Percentiles rank a stretch among this genome's conserved stretches.
These are phyloP conservation scores for Aspergillus udagawae DNA, from an alignment of 2,329 filamentous ascomycete species.

Conservation along the genomic window DNA sequence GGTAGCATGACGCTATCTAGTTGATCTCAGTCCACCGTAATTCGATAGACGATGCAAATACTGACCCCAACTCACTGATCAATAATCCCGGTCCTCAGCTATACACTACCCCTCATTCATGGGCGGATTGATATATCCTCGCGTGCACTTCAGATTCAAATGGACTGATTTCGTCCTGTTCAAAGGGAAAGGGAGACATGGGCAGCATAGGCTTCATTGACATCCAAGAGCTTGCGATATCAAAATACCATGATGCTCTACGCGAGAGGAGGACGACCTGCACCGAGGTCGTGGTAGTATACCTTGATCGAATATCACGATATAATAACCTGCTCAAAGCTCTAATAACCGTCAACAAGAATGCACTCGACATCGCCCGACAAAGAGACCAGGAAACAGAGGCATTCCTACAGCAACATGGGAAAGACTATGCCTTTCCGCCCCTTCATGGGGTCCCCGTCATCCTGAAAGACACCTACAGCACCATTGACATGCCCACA, in stretches of 20 bases:
- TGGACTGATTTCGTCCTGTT: background rate
- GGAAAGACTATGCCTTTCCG: constrained; percentile 3
- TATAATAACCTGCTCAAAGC: constrained; percentile 57
- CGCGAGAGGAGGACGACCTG: constrained; percentile 52
- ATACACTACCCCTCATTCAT: background rate
- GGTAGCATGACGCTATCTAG: too few relatives aligned
- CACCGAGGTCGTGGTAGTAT: constrained; percentile 51
- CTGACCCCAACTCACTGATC: background rate
- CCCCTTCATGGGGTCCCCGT: constrained; percentile 58
- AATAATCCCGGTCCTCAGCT: background rate
- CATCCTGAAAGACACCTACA: constrained; percentile 62
- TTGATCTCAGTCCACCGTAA: too few relatives aligned
- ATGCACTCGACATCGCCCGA: constrained; percentile 48
- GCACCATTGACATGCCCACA: constrained; percentile 53
- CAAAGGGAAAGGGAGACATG: background rate
- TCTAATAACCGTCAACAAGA: constrained; percentile 51
- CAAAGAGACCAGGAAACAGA: constrained; percentile 40
- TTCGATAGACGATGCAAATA: background rate
- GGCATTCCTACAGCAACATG: background rate
- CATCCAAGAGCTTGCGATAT: constrained; percentile 56
- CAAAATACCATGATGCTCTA: constrained; percentile 53
- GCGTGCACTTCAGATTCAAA: background rate
- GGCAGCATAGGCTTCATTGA: background rate
- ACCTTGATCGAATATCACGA: constrained; percentile 54
- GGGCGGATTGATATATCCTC: background rate